Evolutionary conservation across 73 alveolate species (phyloP).

Genomic region (Blepharisma japonicum): DNA sequence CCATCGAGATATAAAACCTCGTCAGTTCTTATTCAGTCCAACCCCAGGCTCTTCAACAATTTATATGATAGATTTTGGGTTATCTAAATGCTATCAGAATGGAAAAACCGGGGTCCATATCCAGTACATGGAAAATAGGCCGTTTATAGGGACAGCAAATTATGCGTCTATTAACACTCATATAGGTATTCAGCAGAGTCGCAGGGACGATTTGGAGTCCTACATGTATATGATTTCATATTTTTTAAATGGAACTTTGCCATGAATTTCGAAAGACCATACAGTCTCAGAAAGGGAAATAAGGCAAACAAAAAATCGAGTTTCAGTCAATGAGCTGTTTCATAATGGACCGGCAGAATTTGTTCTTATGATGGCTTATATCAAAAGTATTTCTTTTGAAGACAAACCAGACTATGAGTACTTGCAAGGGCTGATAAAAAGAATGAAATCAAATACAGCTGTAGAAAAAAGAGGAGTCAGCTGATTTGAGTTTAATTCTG

Average conservation of each 20-base stretch:
- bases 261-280: neutral
- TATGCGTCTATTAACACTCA: neutral
- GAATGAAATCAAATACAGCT: too few relatives aligned
- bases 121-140: neutral
- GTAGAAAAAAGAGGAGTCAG: too few relatives aligned
- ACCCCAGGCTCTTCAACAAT: neutral
- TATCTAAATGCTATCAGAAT: neutral
- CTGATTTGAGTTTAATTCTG: too few relatives aligned
- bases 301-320: neutral
- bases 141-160: neutral
- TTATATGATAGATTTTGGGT: neutral
- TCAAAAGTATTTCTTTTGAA: neutral
- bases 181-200: neutral
- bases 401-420: slow-evolving; percentile 12
- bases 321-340: neutral
- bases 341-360: neutral
- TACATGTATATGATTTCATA: neutral
- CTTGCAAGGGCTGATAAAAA: neutral
- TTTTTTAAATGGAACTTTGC: neutral
- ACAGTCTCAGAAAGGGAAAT: neutral
- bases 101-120: neutral
- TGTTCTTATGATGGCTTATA: slow-evolving; percentile 1
- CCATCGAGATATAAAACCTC: neutral
- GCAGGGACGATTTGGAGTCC: slow-evolving; percentile 19
- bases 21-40: neutral